Evolutionary conservation across 2,329 filamentous ascomycete species (phyloP), one percentile per base, ranked within the genome.

Genomic region (Colletotrichum musae): DNA sequence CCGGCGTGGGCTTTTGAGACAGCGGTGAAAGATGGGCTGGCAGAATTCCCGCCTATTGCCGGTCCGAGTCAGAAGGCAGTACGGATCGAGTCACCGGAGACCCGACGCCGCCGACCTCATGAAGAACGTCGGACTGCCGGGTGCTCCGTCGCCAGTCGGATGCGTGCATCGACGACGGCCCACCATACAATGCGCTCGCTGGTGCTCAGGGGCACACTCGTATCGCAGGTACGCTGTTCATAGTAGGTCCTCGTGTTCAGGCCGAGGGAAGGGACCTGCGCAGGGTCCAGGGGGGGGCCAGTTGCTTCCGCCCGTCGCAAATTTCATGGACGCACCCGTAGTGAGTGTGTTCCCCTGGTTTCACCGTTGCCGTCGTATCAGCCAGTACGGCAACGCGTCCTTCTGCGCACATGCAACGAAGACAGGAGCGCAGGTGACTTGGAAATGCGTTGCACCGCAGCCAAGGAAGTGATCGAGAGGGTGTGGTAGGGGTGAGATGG

Each of bases 1-100:
- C 32, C 9, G 32, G 32, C 32, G 32, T 36, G 32, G 32, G 32
- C 32, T 36, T 51, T 45, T 15, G 24, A n/a, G 48, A 64, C 60
- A 45, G 16, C 39, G 39, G 60, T 28, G 45, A 47, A 28, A 9
- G 26, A 51, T 48, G 45, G 36, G 54, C 28, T 28, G 54, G 52
- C n/a, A 43, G 41, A 45, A 65, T 54, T 50, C 48, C 60, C 54
- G 65, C 41, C 48, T 52, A 68, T 65, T 65, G 32, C 60, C 65
- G 65, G 53, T 51, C 61, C 65, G 66, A 68, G 48, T 59, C 48
- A 65, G 41, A 13, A 36, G 53, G 26, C 53, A 36, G 26, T 48
- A 9, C 16, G 41, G 41, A n/a, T 36, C 32, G 1, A 24, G 9
- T 12, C 26, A 21, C 26, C 60, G 52, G 64, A n/a, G 52, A 32